Evolutionary conservation across 495 filamentous ascomycete species (phyloP), one percentile per base, ranked within the genome.

Genomic region (Tuber umbilicatum): DNA sequence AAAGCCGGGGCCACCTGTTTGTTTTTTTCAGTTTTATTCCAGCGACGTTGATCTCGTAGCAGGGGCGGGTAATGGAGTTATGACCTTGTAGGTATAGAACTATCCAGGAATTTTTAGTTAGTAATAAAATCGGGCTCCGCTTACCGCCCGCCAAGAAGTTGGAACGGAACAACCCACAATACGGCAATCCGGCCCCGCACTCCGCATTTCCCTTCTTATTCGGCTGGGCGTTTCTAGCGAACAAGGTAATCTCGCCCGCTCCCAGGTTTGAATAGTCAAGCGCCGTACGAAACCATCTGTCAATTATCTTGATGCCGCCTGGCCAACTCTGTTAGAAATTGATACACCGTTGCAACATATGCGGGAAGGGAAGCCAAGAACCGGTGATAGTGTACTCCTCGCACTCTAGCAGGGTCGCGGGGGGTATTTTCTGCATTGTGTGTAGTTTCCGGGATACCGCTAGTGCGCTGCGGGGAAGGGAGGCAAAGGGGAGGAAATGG

Each of bases 1-100:
- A 79, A 90, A 88, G 0, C 94, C 94, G 2, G 94, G 94, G 0
- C 94, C 94, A 67, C 92, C 92, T 83, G 39, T 14, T 1, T 3
- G 35, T 68, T 10, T 19, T n/a, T 80, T 43, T 45, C 70, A 43
- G 37, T 14, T 27, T 55, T n/a, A 7, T 5, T 39, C 2, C 35
- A 2, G 21, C 2, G 31, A 27, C 41, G 31, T 5, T 2, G 38
- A 40, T 50, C 50, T 9, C 21, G 14, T 50, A 47, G 31, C 4
- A 12, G 14, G 50, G 27, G 55, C 70, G 14, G 19, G 17, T 19
- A 31, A 10, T n/a, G 37, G 27, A 60, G 37, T 31, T 31, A 60
- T 14, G n/a, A 64, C 55, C 55, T 64, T 64, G 55, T 16, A 64
- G 31, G 55, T 64, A 64, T 35, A 64, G 55, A 64, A 35, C 55